Conservation (phyloP, 2,329 filamentous ascomycete genomes). For the Zasmidium citrigriseum region DNA sequence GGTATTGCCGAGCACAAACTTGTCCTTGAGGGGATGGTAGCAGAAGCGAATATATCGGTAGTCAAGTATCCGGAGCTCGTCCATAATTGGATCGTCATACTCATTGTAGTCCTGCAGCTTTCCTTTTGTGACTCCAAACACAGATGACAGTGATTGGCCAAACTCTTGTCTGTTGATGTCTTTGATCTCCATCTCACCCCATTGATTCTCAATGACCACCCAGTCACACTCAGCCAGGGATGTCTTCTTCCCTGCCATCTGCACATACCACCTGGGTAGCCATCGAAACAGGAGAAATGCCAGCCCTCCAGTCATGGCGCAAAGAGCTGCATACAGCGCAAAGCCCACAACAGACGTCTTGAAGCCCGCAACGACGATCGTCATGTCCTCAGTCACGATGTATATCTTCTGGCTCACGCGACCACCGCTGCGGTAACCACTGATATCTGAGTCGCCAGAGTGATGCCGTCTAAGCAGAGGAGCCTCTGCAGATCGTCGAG, state of each 20-base stretch:
- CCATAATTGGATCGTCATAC: conserved; percentile 73
- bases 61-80: conserved; percentile 74
- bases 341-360: conserved; percentile 72
- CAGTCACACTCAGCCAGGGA: conserved; percentile 77
- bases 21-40: conserved; percentile 86
- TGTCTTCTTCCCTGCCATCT: conserved; percentile 68
- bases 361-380: conserved; percentile 90
- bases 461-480: conserved; percentile 71
- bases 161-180: conserved; percentile 62
- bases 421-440: conserved; percentile 60
- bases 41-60: conserved; percentile 95
- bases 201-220: conserved; percentile 97
- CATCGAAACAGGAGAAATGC: conserved; percentile 85
- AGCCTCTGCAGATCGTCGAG: conserved; percentile 36
- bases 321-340: conserved; percentile 68
- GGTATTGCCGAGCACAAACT: conserved; percentile 79
- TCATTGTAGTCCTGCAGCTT: conserved; percentile 68
- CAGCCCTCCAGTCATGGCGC: conserved; percentile 70
- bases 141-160: conserved; percentile 63
- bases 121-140: conserved; percentile 69
- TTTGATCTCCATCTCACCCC: conserved; percentile 86
- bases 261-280: conserved; percentile 85
- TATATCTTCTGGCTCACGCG: conserved; percentile 87
- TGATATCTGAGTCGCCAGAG: conserved; percentile 69
- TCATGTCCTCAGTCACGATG: conserved; percentile 89